Base-by-base conservation (phyloP, 2,329 filamentous ascomycete genomes). In the Nothophaeocryptopus gaeumannii region DNA sequence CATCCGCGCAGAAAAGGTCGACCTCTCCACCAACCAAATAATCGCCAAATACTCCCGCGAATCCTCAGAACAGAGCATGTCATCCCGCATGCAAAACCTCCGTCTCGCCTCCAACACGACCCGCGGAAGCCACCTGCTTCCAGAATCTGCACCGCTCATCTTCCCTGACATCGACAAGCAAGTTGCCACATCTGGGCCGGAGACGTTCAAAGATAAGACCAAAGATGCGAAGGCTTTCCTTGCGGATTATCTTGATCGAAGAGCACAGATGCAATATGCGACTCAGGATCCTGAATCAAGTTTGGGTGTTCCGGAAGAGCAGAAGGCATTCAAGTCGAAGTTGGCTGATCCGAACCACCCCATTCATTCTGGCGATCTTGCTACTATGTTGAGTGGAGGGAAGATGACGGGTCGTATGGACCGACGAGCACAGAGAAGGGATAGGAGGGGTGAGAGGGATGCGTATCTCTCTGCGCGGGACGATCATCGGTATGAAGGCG, bases 311-410 rank as follows among this genome's bases (percentile, higher is more conserved):
- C 59, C 53, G 53, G 54, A 60, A 63, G 51, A 59, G 59, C 35
- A 66, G 44, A 61, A 65, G 0, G 61, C 66, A 15, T 79, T 79
- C 54, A 64, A 67, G 0, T 78, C 74, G 4, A 69, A 75, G 15
- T 78, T 74, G 55, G 71, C 73, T 7, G 77, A 82, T 53, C 78
- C 78, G 0, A 76, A 72, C 51, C 73, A 80, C 53, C 70, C 77
- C 0, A 75, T 73, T 30, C 77, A 73, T 55, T 76, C 69, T 26
- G 78, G 78, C 2, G 72, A 70, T 5, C 61, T 78, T 8, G 58
- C 78, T 2, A 67, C 72, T 0, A 59, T 80, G 2, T 54, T 78
- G 2, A 77, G 72, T 0, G 78, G 77, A 1, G 77, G 77, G 0
- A 59, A 64, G 5, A 37, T 76, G 12, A 70, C 63, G 55, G 20